phyloP scores from a whole-genome alignment of 305 asterid genomes.

The Euphrasia arctica region DNA sequence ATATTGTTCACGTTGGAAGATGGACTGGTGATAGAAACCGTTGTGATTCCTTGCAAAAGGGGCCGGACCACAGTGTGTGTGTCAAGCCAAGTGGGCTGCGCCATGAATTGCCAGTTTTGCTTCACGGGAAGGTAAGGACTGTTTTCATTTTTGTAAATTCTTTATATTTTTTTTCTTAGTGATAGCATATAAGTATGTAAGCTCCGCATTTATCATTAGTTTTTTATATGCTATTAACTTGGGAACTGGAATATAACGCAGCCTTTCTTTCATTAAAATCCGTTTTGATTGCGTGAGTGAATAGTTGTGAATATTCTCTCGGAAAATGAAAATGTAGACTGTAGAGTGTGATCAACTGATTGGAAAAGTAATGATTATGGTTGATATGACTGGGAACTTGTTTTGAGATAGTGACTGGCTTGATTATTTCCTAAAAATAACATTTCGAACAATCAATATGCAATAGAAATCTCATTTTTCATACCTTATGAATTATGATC shows the following conservation, averaged over 20 bases:
- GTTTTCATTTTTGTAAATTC: background rate
- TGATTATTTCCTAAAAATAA: too few relatives aligned
- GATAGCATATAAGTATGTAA: background rate
- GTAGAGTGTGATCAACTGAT: background rate
- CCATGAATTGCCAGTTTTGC: slow-evolving; percentile 97
- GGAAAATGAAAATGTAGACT: background rate
- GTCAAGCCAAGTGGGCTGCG: slow-evolving; percentile 98
- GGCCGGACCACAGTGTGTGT: slow-evolving; percentile 94
- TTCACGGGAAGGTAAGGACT: slow-evolving; percentile 74
- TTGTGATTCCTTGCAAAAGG: slow-evolving; percentile 76
- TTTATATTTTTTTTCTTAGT: background rate
- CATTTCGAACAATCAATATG: background rate
- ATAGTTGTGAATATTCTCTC: background rate
- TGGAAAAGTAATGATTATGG: background rate
- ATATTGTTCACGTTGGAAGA: slow-evolving; percentile 81
- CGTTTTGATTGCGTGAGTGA: background rate
- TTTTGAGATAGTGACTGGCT: background rate
- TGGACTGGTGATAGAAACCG: slow-evolving; percentile 84
- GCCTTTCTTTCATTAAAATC: background rate
- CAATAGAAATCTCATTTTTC: background rate
- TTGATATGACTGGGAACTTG: background rate
- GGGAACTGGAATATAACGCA: too few relatives aligned
- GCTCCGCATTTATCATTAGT: background rate
- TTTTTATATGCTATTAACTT: too few relatives aligned
- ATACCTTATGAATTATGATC: background rate